Conservation (phyloP, 2,329 filamentous ascomycete genomes). For the Exophiala lecanii-corni region DNA sequence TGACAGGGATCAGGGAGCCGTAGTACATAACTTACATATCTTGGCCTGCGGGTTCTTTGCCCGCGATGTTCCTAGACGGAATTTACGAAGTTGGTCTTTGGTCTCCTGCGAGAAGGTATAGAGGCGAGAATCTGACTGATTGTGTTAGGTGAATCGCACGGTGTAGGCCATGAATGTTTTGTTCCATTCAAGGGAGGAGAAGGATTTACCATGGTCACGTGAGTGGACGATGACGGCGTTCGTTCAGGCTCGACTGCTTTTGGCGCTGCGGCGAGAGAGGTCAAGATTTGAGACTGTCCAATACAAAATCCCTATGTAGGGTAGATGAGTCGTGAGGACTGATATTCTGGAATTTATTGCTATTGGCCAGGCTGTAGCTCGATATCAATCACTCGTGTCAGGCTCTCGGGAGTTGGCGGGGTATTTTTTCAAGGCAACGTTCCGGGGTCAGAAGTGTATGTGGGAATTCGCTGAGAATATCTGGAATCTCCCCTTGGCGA, state of each 20-base stretch:
- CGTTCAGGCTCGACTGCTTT: too few species aligned
- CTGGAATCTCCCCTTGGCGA: too few species aligned
- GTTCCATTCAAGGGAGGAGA: too few species aligned
- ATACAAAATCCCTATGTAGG: constrained; percentile 1
- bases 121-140: constrained; percentile 74
- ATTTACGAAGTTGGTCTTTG: constrained; percentile 86
- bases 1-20: too few species aligned
- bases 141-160: constrained; percentile 1
- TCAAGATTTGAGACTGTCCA: constrained; percentile 3
- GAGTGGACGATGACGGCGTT: not conserved
- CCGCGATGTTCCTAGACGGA: constrained; percentile 83
- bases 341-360: too few species aligned
- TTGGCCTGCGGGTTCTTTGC: constrained; percentile 83
- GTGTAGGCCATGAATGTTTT: not conserved
- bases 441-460: too few species aligned
- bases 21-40: constrained; percentile 93
- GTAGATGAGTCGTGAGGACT: not conserved
- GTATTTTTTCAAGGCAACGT: too few species aligned
- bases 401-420: too few species aligned
- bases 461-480: too few species aligned
- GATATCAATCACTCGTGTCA: too few species aligned
- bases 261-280: too few species aligned
- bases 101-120: constrained; percentile 92
- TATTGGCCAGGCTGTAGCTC: too few species aligned
- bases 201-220: not conserved